Conservation (phyloP, 257 asterid genomes). For the Buddleja alternifolia region DNA sequence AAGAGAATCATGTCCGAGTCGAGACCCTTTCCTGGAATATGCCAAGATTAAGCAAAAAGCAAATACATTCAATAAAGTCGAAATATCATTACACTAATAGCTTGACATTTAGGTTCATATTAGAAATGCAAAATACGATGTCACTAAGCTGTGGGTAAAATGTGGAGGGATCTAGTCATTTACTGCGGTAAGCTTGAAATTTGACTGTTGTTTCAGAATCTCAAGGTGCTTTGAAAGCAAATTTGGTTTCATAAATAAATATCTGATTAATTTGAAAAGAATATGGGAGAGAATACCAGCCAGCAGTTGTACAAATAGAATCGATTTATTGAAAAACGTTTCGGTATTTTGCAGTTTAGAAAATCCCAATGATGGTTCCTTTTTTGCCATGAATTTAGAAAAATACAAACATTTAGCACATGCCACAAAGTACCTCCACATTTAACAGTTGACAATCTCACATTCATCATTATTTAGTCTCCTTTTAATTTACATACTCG, state of each 20-base stretch:
- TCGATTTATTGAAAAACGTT: background rate
- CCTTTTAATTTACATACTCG: background rate
- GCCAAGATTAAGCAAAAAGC: slow-evolving; percentile 26
- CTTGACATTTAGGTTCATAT: background rate
- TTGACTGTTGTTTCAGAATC: background rate
- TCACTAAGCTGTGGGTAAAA: background rate
- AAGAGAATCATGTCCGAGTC: slow-evolving; percentile 94
- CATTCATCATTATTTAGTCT: slow-evolving; percentile 9
- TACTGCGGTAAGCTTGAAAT: slow-evolving; percentile 14
- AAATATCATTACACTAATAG: background rate
- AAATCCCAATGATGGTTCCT: slow-evolving; percentile 8
- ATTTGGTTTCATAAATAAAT: background rate
- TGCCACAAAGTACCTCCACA: background rate
- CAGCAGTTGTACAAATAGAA: background rate
- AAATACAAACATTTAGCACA: background rate
- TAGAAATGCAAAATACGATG: background rate
- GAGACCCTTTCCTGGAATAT: slow-evolving; percentile 88
- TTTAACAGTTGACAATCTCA: background rate
- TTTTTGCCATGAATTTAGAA: slow-evolving; percentile 8
- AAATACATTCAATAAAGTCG: background rate
- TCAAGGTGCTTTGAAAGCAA: slow-evolving; percentile 8
- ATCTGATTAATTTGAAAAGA: background rate
- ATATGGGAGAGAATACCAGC: background rate
- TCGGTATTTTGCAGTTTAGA: background rate
- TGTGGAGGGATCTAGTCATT: slow-evolving; percentile 2